These are phyloP conservation scores for Anethum foeniculum DNA, from an alignment of 140 eudicot genomes.

Conservation along the genomic window DNA sequence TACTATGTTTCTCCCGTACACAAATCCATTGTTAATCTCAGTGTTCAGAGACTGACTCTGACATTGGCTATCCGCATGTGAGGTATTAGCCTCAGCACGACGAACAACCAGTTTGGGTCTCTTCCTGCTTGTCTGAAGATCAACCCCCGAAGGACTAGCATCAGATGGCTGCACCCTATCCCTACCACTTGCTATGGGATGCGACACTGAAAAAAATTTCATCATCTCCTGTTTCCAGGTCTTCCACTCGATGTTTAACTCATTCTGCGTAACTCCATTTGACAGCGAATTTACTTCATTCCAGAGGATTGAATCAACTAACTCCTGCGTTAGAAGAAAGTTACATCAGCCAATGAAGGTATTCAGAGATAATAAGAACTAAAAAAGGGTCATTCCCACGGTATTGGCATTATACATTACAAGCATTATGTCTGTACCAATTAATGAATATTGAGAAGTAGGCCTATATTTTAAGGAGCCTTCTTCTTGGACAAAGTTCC, in stretches of 20 bases:
- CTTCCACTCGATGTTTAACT: slow-evolving; percentile 56
- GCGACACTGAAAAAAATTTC: slow-evolving; percentile 61
- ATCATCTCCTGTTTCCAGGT: slow-evolving; percentile 71
- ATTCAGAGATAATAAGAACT: neutral
- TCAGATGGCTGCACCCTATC: slow-evolving; percentile 38
- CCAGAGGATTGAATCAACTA: slow-evolving; percentile 75
- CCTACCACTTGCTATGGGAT: slow-evolving; percentile 33
- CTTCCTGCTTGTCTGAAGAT: slow-evolving; percentile 52
- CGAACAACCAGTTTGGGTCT: slow-evolving; percentile 93
- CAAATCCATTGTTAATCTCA: slow-evolving; percentile 38
- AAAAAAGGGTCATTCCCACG: neutral
- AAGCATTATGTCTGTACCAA: neutral
- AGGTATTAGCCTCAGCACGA: slow-evolving; percentile 63
- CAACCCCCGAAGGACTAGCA: slow-evolving; percentile 28
- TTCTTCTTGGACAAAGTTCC: neutral
- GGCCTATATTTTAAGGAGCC: neutral
- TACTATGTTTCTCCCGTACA: slow-evolving; percentile 25
- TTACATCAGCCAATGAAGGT: neutral
- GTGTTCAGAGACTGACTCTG: slow-evolving; percentile 29
- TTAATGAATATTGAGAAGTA: neutral
- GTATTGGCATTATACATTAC: neutral
- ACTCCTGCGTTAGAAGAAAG: slow-evolving; percentile 39
- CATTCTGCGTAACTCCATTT: slow-evolving; percentile 33
- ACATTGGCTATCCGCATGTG: slow-evolving; percentile 35
- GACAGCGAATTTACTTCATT: slow-evolving; percentile 47